Percentiles rank a stretch among this genome's conserved stretches.
Evolutionary conservation across 2,329 filamentous ascomycete genomes (phyloP).

Genomic region (Chrysoporthe deuterocubensis): DNA sequence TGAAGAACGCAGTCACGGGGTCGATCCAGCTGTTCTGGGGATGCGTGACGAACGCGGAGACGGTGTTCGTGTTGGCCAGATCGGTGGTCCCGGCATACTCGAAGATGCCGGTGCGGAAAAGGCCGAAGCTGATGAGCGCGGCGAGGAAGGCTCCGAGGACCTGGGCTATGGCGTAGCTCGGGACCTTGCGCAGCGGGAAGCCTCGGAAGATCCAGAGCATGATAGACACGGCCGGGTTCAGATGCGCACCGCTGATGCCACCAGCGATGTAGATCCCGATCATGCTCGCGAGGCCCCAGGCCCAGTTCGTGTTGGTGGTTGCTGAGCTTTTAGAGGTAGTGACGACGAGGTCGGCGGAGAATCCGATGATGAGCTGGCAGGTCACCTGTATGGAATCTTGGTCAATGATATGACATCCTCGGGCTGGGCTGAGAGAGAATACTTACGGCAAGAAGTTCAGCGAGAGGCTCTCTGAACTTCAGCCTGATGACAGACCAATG

Average conservation of each 20-base stretch:
- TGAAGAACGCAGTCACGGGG: slow-evolving; percentile 48
- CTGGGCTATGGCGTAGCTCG: slow-evolving; percentile 55
- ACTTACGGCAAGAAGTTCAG: slow-evolving; percentile 53
- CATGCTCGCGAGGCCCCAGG: slow-evolving; percentile 61
- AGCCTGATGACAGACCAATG: slow-evolving; percentile 54
- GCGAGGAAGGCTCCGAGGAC: slow-evolving; percentile 56
- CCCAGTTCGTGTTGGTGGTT: slow-evolving; percentile 48
- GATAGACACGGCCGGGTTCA: slow-evolving; percentile 48
- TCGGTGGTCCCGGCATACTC: slow-evolving; percentile 30
- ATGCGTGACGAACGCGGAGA: slow-evolving; percentile 47
- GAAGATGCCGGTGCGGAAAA: slow-evolving; percentile 45
- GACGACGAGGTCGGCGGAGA: slow-evolving; percentile 53
- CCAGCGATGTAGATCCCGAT: slow-evolving; percentile 51
- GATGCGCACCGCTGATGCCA: slow-evolving; percentile 51
- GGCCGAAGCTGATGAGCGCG: slow-evolving; percentile 48
- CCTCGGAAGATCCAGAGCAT: slow-evolving; percentile 54
- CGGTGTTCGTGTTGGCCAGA: slow-evolving; percentile 37
- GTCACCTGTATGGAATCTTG: slow-evolving; percentile 20
- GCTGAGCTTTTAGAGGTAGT: slow-evolving; percentile 37
- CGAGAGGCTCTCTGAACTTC: slow-evolving; percentile 55
- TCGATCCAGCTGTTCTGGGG: slow-evolving; percentile 45
- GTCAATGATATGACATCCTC: not conserved
- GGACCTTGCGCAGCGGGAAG: slow-evolving; percentile 55
- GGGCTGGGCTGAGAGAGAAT: not conserved
- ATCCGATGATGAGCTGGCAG: slow-evolving; percentile 46